phyloP scores from a whole-genome alignment of 768 basidiomycete species.

The Crepidotus variabilis region DNA sequence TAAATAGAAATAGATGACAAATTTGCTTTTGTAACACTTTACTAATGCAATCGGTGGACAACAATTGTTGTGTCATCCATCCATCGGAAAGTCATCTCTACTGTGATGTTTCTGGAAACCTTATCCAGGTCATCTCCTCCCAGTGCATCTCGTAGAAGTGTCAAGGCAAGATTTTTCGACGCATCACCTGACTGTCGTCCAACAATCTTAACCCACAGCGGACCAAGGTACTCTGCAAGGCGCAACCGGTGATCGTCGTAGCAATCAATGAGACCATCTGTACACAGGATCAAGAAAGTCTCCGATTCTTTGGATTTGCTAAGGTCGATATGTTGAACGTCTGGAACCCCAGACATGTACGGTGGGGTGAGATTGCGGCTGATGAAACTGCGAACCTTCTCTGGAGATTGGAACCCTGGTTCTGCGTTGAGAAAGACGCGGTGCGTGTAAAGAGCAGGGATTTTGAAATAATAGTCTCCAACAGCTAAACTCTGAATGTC shows the following conservation, averaged over 20 bases:
- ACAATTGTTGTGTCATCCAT: constrained; percentile 59
- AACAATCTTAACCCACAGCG: constrained; percentile 35
- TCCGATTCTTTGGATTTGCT: constrained; percentile 16
- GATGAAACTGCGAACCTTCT: constrained; percentile 36
- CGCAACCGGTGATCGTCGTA: constrained; percentile 29
- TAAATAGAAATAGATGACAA: constrained; percentile 15
- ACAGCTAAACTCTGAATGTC: constrained; percentile 32
- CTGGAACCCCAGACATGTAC: constrained; percentile 43
- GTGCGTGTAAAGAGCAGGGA: constrained; percentile 43
- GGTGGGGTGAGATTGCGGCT: constrained; percentile 48
- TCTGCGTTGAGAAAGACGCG: constrained; percentile 41
- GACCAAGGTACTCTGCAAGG: constrained; percentile 22
- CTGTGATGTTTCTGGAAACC: constrained; percentile 43
- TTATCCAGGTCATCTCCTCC: constrained; percentile 38
- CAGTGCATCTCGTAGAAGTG: constrained; percentile 39
- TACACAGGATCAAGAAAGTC: constrained; percentile 42
- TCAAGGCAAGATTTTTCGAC: constrained; percentile 31
- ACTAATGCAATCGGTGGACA: constrained; percentile 28
- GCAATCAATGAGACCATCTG: constrained; percentile 49
- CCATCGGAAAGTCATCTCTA: constrained; percentile 44
- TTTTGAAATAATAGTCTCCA: constrained; percentile 53
- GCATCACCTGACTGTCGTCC: constrained; percentile 12
- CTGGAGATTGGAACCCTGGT: constrained; percentile 32
- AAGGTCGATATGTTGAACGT: constrained; percentile 38
- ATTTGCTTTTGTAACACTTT: constrained; percentile 5